phyloP scores from a whole-genome alignment of 805 yeast genomes.

The Saccharomycopsis lassenensis region DNA sequence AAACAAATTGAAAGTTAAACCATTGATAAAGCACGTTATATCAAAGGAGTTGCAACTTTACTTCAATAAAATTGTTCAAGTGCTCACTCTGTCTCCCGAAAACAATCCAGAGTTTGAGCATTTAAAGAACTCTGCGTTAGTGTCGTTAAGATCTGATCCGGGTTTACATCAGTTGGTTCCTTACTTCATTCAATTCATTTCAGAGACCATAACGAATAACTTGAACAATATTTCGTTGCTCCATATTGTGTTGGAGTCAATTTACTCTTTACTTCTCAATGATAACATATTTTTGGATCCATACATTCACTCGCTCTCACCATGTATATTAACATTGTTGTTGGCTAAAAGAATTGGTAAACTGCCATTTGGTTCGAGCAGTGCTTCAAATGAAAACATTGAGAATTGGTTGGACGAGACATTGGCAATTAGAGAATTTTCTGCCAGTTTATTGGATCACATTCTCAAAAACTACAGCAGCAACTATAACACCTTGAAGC shows the following conservation, averaged over 20 bases:
- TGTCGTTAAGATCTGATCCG: constrained; percentile 80
- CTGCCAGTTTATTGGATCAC: constrained; percentile 71
- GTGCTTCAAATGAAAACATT: constrained; percentile 19
- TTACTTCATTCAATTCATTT: constrained; percentile 88
- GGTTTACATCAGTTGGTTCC: constrained; percentile 96
- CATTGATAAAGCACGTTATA: constrained; percentile 87
- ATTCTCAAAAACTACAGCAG: constrained; percentile 74
- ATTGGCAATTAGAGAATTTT: constrained; percentile 72
- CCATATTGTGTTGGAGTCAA: constrained; percentile 79
- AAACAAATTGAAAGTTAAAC: constrained; percentile 48
- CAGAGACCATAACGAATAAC: constrained; percentile 88
- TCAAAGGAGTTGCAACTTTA: constrained; percentile 91
- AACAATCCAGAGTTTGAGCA: constrained; percentile 33
- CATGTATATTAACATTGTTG: constrained; percentile 83
- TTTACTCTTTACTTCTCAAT: constrained; percentile 75
- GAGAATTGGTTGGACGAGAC: constrained; percentile 29
- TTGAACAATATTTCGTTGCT: constrained; percentile 59
- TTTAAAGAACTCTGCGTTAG: constrained; percentile 69
- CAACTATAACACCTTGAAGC: constrained; percentile 79
- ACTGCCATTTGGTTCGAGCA: no score
- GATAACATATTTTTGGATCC: constrained; percentile 86
- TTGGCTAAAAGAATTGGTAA: constrained; percentile 81
- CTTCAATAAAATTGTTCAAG: constrained; percentile 81
- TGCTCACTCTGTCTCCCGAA: constrained; percentile 36
- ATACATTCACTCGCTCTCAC: constrained; percentile 92